Percentiles rank a stretch among this genome's conserved stretches.
These are phyloP conservation scores for Mortierella sp. DNA, from an alignment of 371 early-diverging fungal genomes.

Conservation along the genomic window DNA sequence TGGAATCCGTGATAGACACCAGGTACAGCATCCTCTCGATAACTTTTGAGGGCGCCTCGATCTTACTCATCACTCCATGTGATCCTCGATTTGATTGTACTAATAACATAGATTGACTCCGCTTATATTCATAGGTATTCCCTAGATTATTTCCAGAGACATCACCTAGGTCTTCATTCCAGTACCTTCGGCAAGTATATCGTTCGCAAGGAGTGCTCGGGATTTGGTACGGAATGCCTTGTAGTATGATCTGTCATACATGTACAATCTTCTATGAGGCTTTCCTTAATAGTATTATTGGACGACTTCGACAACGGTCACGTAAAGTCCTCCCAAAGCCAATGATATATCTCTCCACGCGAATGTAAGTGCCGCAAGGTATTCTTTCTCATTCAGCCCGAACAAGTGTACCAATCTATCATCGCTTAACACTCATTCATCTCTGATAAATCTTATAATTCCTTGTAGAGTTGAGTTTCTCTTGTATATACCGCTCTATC, in stretches of 20 bases:
- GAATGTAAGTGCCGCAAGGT: conserved; percentile 17
- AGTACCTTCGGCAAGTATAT: conserved; percentile 54
- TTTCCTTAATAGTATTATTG: conserved; percentile 57
- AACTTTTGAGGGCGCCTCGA: background rate
- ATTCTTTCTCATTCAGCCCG: background rate
- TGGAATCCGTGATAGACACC: conserved; percentile 65
- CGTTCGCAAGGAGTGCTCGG: conserved; percentile 60
- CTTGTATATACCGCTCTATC: conserved; percentile 65
- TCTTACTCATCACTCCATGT: background rate
- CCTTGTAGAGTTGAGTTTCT: conserved; percentile 49
- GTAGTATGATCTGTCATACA: conserved; percentile 68
- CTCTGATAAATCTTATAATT: background rate
- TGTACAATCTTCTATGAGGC: conserved; percentile 68
- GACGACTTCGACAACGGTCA: conserved; percentile 27
- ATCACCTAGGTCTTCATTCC: conserved; percentile 60
- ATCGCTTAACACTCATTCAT: background rate
- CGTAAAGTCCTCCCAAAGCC: conserved; percentile 36
- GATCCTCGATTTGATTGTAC: background rate
- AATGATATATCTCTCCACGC: conserved; percentile 28
- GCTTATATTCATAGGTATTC: conserved; percentile 40
- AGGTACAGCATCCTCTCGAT: conserved; percentile 10
- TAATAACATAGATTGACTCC: conserved; percentile 47
- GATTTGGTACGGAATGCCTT: conserved; percentile 69
- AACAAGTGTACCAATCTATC: background rate
- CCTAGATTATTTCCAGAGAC: conserved; percentile 55